Percentiles rank a stretch among this genome's conserved stretches.
These are phyloP conservation scores for Dryas octopetala DNA, from an alignment of 306 rosid species.

Conservation along the genomic window DNA sequence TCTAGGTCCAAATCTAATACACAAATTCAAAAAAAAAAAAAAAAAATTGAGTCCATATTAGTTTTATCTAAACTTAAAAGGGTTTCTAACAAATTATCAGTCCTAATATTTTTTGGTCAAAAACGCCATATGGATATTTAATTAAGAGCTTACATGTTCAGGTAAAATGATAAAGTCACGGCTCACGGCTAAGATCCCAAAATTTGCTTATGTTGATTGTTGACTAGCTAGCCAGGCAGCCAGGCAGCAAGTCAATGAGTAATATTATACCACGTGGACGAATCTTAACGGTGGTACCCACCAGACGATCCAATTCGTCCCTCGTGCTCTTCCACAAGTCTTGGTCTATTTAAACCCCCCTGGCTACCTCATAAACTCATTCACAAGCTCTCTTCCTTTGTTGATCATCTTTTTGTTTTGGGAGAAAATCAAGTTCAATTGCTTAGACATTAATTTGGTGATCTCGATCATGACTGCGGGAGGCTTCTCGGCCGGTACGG, in stretches of 20 bases:
- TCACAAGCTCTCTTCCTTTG: not conserved
- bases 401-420: not conserved
- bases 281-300: slow-evolving; percentile 35
- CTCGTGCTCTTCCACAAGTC: slow-evolving; percentile 3
- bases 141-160: too few species aligned
- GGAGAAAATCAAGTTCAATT: not conserved
- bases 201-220: not conserved
- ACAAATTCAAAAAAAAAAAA: too few species aligned
- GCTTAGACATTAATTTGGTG: too few species aligned
- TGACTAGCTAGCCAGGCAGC: not conserved
- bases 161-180: too few species aligned
- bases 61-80: too few species aligned
- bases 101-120: too few species aligned
- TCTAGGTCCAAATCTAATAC: too few species aligned
- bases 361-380: slow-evolving; percentile 1
- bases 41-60: too few species aligned
- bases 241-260: not conserved
- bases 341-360: slow-evolving; percentile 15
- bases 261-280: slow-evolving; percentile 36
- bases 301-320: slow-evolving; percentile 13
- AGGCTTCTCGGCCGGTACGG: slow-evolving; percentile 36
- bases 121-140: too few species aligned
- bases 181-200: too few species aligned
- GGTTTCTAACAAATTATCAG: too few species aligned
- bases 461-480: slow-evolving; percentile 50